Evolutionary conservation across 768 basidiomycete species (phyloP).

Genomic region (Scleroderma bovista): DNA sequence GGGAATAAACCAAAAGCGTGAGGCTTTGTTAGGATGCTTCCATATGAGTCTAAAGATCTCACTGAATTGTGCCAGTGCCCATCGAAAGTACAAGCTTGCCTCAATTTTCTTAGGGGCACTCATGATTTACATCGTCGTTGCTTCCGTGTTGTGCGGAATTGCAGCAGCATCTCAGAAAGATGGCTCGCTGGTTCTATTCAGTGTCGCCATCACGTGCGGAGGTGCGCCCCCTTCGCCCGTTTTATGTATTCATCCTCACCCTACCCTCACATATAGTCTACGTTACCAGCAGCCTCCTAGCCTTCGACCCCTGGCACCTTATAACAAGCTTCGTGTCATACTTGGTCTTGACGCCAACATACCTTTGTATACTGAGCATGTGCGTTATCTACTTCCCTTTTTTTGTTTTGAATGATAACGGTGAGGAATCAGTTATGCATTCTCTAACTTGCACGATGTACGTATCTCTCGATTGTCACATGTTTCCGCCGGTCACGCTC

Average conservation of each 20-base stretch:
- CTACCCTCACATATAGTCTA: slow-evolving; percentile 48
- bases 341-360: slow-evolving; percentile 77
- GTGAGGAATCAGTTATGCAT: slow-evolving; percentile 60
- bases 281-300: slow-evolving; percentile 68
- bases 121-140: slow-evolving; percentile 80
- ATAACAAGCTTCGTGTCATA: slow-evolving; percentile 89
- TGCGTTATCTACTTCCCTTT: slow-evolving; percentile 30
- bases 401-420: slow-evolving; percentile 11
- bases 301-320: slow-evolving; percentile 96
- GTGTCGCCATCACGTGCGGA: slow-evolving; percentile 82
- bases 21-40: slow-evolving; percentile 8
- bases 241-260: background rate
- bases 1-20: slow-evolving; percentile 90
- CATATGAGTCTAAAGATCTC: background rate
- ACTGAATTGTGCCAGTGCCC: slow-evolving; percentile 14
- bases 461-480: slow-evolving; percentile 7
- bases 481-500: background rate
- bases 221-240: slow-evolving; percentile 34
- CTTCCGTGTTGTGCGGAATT: slow-evolving; percentile 76
- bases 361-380: slow-evolving; percentile 75
- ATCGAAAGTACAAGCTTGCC: slow-evolving; percentile 71
- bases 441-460: slow-evolving; percentile 82
- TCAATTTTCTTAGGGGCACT: slow-evolving; percentile 68
- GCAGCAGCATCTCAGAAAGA: slow-evolving; percentile 65
- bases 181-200: slow-evolving; percentile 72